These are phyloP conservation scores for Neonectria neomacrospora DNA, from an alignment of 2,329 filamentous ascomycete genomes.

Conservation along the genomic window DNA sequence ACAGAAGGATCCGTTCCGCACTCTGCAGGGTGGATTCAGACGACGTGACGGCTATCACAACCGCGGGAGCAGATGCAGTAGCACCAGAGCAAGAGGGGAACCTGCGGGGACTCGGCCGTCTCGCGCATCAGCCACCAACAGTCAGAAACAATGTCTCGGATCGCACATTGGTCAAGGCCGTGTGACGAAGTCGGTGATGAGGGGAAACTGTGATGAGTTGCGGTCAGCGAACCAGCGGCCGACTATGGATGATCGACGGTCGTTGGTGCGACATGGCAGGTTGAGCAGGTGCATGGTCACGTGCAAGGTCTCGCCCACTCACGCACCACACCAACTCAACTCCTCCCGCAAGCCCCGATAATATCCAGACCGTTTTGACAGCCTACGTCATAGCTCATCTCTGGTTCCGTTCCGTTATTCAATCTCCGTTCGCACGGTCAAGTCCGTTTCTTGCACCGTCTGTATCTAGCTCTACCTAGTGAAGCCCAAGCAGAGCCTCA, in stretches of 20 bases:
- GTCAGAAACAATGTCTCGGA: constrained; percentile 26
- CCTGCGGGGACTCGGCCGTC: constrained; percentile 23
- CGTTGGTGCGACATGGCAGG: constrained; percentile 15
- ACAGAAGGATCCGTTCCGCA: constrained; percentile 18
- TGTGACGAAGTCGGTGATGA: constrained; percentile 41
- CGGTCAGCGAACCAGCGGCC: constrained; percentile 30
- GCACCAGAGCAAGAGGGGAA: neutral
- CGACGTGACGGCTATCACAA: neutral
- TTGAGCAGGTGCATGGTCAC: constrained; percentile 27
- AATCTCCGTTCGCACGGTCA: constrained; percentile 2
- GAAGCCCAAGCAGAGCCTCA: constrained; percentile 15
- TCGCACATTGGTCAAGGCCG: constrained; percentile 34
- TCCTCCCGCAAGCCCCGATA: neutral
- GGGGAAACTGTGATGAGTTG: constrained; percentile 19
- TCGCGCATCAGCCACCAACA: constrained; percentile 33
- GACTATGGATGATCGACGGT: constrained; percentile 16
- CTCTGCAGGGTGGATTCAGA: neutral
- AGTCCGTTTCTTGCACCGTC: neutral
- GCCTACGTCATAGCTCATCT: constrained; percentile 11
- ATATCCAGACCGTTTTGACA: neutral
- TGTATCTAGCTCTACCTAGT: constrained; percentile 5
- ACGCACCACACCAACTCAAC: neutral
- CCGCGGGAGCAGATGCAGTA: neutral
- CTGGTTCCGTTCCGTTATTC: neutral
- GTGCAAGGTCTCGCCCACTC: constrained; percentile 22